These are phyloP conservation scores for Waitea zeae DNA, from an alignment of 1,284 basidiomycete genomes.

Conservation along the genomic window DNA sequence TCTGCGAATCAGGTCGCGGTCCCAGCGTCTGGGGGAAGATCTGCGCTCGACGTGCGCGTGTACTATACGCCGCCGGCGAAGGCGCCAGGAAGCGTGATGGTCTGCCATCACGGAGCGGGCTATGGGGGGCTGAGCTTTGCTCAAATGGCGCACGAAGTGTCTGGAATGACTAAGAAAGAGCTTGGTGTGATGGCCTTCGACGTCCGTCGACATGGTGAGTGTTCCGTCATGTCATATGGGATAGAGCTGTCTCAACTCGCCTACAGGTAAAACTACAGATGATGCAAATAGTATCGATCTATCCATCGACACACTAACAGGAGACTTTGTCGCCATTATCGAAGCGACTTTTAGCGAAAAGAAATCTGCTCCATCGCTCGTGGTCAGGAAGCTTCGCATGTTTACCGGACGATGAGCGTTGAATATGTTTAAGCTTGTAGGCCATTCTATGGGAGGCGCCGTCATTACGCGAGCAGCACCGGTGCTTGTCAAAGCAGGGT, in stretches of 20 bases:
- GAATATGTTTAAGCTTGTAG: constrained; percentile 42
- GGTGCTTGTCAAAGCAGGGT: constrained; percentile 45
- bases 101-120: constrained; percentile 93
- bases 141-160: constrained; percentile 67
- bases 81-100: constrained; percentile 49
- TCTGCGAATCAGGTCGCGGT: constrained; percentile 64
- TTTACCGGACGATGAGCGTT: not conserved
- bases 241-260: constrained; percentile 1
- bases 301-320: constrained; percentile 49
- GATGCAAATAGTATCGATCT: constrained; percentile 45
- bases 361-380: constrained; percentile 42
- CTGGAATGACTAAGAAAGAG: constrained; percentile 42
- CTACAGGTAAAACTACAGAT: constrained; percentile 41
- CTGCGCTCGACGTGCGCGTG: constrained; percentile 51
- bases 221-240: not conserved
- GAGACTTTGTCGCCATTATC: constrained; percentile 58
- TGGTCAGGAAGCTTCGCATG: constrained; percentile 30
- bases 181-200: constrained; percentile 78
- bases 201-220: constrained; percentile 76
- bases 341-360: constrained; percentile 53
- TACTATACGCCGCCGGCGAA: constrained; percentile 56
- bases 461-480: constrained; percentile 65
- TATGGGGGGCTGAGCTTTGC: constrained; percentile 85
- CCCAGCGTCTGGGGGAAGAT: too few species aligned
- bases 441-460: constrained; percentile 86